Percentiles rank a stretch among this genome's conserved stretches.
phyloP scores from a whole-genome alignment of 371 early-diverging fungal genomes.

The Mucor mucedo region DNA sequence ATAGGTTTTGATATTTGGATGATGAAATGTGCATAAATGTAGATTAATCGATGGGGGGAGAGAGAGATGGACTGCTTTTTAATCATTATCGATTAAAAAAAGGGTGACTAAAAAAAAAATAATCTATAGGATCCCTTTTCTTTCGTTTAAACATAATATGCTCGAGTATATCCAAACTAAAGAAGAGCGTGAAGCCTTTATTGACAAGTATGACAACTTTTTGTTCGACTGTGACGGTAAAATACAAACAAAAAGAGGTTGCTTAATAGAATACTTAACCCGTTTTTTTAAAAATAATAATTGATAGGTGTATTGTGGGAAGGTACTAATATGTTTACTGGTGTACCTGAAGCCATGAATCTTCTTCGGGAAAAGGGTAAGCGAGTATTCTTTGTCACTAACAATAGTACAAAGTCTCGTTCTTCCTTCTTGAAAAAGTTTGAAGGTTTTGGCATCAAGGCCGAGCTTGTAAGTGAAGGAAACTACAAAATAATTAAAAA shows the following conservation, averaged over 20 bases:
- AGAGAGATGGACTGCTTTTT: too few relatives aligned
- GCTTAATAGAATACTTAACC: too few relatives aligned
- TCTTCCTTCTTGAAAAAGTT: slow-evolving; percentile 83
- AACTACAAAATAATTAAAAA: background rate
- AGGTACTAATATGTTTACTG: slow-evolving; percentile 71
- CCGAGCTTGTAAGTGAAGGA: slow-evolving; percentile 54
- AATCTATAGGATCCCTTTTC: background rate
- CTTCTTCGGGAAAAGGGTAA: slow-evolving; percentile 82
- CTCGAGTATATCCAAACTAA: slow-evolving; percentile 33
- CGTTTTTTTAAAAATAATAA: background rate
- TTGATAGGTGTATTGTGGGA: slow-evolving; percentile 91
- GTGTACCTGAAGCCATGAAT: slow-evolving; percentile 72
- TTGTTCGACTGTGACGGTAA: slow-evolving; percentile 97
- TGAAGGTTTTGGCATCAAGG: slow-evolving; percentile 74
- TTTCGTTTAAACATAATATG: slow-evolving; percentile 14
- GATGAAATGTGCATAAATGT: too few relatives aligned
- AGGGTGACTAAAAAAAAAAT: too few relatives aligned
- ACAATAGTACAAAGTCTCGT: slow-evolving; percentile 94
- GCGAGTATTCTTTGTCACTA: slow-evolving; percentile 91
- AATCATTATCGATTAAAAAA: too few relatives aligned
- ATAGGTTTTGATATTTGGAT: too few relatives aligned
- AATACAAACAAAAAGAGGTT: background rate
- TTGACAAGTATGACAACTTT: slow-evolving; percentile 87
- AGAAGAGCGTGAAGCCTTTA: slow-evolving; percentile 34
- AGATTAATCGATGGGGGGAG: too few relatives aligned